Evolutionary conservation across 805 yeast genomes (phyloP).

Genomic region (Pichia manshurica): DNA sequence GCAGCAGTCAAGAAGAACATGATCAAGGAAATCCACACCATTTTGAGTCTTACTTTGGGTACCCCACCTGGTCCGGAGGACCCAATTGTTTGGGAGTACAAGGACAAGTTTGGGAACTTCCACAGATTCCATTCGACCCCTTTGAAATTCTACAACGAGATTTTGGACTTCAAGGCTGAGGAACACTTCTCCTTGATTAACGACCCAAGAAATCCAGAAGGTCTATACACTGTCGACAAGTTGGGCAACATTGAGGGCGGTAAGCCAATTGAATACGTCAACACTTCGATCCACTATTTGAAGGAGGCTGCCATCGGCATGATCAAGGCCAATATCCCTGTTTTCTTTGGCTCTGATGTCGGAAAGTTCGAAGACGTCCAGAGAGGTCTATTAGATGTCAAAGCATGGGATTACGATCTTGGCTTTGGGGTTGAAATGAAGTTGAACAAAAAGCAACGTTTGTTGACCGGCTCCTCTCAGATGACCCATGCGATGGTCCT

Average conservation of each 20-base stretch:
- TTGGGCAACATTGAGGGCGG: conserved; percentile 73
- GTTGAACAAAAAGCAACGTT: conserved; percentile 31
- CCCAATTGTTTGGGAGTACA: conserved; percentile 66
- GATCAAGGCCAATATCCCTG: conserved; percentile 69
- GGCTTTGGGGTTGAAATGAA: conserved; percentile 40
- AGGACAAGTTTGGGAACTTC: conserved; percentile 62
- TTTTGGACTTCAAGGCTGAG: conserved; percentile 47
- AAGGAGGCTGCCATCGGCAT: conserved; percentile 62
- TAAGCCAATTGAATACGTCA: conserved; percentile 67
- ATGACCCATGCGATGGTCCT: conserved; percentile 93
- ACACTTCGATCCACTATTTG: conserved; percentile 54
- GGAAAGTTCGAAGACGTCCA: conserved; percentile 62
- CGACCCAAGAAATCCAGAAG: conserved; percentile 75
- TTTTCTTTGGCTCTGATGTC: conserved; percentile 84
- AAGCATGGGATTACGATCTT: conserved; percentile 61
- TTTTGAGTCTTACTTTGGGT: conserved; percentile 67
- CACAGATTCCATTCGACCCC: conserved; percentile 57
- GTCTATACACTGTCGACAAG: conserved; percentile 68
- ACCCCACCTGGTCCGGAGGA: conserved; percentile 72
- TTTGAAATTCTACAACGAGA: conserved; percentile 51
- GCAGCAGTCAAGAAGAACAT: conserved; percentile 29
- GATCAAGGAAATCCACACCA: conserved; percentile 60
- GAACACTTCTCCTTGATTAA: conserved; percentile 63
- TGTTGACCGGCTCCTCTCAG: conserved; percentile 41
- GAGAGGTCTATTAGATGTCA: conserved; percentile 66